These are phyloP conservation scores for Saturnispora gosingensis DNA, from an alignment of 805 yeast species.

Conservation along the genomic window DNA sequence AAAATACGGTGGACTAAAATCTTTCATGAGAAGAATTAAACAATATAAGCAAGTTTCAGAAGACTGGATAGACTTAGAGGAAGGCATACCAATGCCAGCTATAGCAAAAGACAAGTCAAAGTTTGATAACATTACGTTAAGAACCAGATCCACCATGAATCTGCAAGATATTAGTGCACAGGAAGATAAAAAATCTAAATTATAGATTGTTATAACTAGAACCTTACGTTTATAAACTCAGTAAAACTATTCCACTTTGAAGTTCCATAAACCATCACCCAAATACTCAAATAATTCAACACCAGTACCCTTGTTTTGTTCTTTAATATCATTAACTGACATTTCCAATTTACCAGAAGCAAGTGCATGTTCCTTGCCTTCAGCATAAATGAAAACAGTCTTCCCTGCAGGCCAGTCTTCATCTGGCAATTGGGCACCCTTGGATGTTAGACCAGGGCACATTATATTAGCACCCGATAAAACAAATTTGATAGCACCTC, in stretches of 20 bases:
- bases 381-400: slow-evolving; percentile 80
- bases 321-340: slow-evolving; percentile 84
- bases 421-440: slow-evolving; percentile 77
- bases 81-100: slow-evolving; percentile 10
- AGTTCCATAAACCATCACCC: slow-evolving; percentile 84
- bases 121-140: slow-evolving; percentile 14
- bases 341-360: slow-evolving; percentile 83
- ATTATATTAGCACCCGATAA: slow-evolving; percentile 93
- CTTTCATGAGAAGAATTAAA: slow-evolving; percentile 6
- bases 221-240: neutral
- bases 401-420: slow-evolving; percentile 55
- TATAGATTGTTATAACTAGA: neutral
- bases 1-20: slow-evolving; percentile 10
- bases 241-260: slow-evolving; percentile 35
- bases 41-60: slow-evolving; percentile 4
- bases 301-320: slow-evolving; percentile 80
- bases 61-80: slow-evolving; percentile 10
- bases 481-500: slow-evolving; percentile 94
- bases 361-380: slow-evolving; percentile 83
- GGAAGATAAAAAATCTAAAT: neutral
- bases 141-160: slow-evolving; percentile 26
- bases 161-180: slow-evolving; percentile 15
- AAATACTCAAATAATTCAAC: slow-evolving; percentile 73
- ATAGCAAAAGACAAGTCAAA: slow-evolving; percentile 3
- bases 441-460: slow-evolving; percentile 91